Evolutionary conservation across 192 early-diverging fungal species (phyloP), one percentile per base, ranked within the genome.

Genomic region (Coemansia pectinata): DNA sequence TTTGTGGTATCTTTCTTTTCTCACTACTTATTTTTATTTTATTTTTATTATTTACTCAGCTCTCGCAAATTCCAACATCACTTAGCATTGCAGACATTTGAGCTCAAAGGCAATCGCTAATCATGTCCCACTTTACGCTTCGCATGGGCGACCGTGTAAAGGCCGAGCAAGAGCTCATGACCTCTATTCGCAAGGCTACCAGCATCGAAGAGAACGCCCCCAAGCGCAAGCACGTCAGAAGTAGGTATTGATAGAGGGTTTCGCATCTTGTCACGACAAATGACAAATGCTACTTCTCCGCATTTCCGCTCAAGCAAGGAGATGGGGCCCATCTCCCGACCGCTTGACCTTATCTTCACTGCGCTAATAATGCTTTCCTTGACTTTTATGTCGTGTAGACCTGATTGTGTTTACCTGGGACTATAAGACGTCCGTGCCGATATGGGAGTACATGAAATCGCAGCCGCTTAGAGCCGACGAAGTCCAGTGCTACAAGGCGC

Each of bases 321-420:
- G 23, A 25, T 39, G 25, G 27, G 27, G 21, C 42, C 27, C 19
- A 39, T 65, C 57, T 67, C 50, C 41, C 4, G 14, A 15, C 41
- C 41, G 15, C 41, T 15, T 42, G 15, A 40, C 65, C 36, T 40
- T 65, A 34, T 52, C 65, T 47, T 55, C 33, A 29, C 8, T 57
- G 31, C 14, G 23, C 23, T 63, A 34, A 62, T 47, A 27, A 6
- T 14, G 7, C 31, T 52, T 53, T 64, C 50, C 67, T 34, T 33
- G 31, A 81, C 82, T 89, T 0, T 11, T 38, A 15, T 15, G 31
- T 57, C 53, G 4, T 63, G 62, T 74, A 76, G 74, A 91, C 42
- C 89, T 89, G 72, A 97, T 98, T 67, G 84, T 99, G 15, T 99
- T 96, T 74, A 98, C 96, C 25, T 94, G 92, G 91, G 96, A 99